These are phyloP conservation scores for Penicillium sp. DNA, from an alignment of 2,329 filamentous ascomycete genomes.

Conservation along the genomic window DNA sequence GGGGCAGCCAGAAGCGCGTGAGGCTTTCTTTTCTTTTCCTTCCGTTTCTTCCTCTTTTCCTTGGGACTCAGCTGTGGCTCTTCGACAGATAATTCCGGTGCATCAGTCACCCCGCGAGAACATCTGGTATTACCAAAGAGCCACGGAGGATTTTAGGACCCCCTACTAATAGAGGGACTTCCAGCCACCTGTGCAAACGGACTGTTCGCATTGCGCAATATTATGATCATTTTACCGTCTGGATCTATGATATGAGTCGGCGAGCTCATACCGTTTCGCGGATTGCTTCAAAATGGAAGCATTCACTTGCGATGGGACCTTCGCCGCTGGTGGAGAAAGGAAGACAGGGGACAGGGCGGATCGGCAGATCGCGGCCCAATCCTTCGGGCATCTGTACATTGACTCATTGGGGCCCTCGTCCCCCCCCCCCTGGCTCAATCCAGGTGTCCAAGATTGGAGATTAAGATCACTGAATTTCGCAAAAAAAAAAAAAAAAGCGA, in stretches of 20 bases:
- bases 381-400: background rate
- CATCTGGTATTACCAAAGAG: constrained; percentile 1
- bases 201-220: constrained; percentile 6
- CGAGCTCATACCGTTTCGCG: constrained; percentile 2
- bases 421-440: too few species aligned
- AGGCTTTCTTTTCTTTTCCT: constrained; percentile 4
- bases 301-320: background rate
- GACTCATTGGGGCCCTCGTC: too few species aligned
- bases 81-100: background rate
- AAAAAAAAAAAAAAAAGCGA: too few species aligned
- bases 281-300: constrained; percentile 2
- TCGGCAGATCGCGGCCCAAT: constrained; percentile 3
- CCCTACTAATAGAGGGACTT: background rate
- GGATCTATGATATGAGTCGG: constrained; percentile 9
- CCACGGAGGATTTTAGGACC: background rate
- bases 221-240: constrained; percentile 10
- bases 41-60: constrained; percentile 3
- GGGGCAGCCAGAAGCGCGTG: background rate
- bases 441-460: too few species aligned
- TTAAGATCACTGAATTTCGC: too few species aligned
- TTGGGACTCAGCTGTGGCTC: constrained; percentile 1
- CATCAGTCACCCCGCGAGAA: constrained; percentile 1
- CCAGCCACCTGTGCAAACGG: constrained; percentile 2
- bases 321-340: background rate
- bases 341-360: constrained; percentile 4